phyloP scores from a whole-genome alignment of 2,329 filamentous ascomycete genomes.

The Albophoma yamanashiensis region DNA sequence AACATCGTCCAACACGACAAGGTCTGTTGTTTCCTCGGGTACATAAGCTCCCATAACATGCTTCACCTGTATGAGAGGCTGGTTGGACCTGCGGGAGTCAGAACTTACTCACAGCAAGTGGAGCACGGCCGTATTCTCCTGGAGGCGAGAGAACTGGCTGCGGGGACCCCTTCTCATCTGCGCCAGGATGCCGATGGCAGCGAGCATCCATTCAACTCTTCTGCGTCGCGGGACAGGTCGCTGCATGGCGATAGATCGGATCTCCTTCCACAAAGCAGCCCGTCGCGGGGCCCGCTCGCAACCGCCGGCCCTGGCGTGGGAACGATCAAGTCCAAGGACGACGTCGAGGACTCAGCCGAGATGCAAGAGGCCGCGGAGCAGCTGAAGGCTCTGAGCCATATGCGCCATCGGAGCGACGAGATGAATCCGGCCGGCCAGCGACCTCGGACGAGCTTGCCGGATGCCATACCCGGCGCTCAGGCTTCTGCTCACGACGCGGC shows the following conservation, averaged over 20 bases:
- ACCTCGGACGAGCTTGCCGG: slow-evolving; percentile 27
- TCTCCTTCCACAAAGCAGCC: slow-evolving; percentile 15
- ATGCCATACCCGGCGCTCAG: slow-evolving; percentile 18
- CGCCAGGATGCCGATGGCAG: slow-evolving; percentile 16
- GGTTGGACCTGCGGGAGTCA: slow-evolving; percentile 32
- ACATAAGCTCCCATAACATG: slow-evolving; percentile 58
- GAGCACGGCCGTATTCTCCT: slow-evolving; percentile 48
- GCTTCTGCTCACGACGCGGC: slow-evolving; percentile 22
- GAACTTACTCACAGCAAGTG: slow-evolving; percentile 38
- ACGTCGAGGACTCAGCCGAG: slow-evolving; percentile 51
- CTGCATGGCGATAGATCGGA: slow-evolving; percentile 12
- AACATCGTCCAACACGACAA: slow-evolving; percentile 55
- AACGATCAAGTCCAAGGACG: slow-evolving; percentile 21
- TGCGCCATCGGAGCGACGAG: slow-evolving; percentile 44
- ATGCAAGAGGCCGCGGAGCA: slow-evolving; percentile 61
- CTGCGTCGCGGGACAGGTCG: slow-evolving; percentile 13
- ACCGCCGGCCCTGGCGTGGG: slow-evolving; percentile 7
- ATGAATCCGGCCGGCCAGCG: slow-evolving; percentile 14
- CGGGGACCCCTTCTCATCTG: slow-evolving; percentile 19
- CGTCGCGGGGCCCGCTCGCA: slow-evolving; percentile 11
- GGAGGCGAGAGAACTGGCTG: slow-evolving; percentile 37
- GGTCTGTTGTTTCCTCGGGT: slow-evolving; percentile 54
- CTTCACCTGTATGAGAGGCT: slow-evolving; percentile 51
- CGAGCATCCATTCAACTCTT: slow-evolving; percentile 12
- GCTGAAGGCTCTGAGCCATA: slow-evolving; percentile 53